Base-by-base conservation (phyloP, 495 filamentous ascomycete species). In the Apodospora peruviana region DNA sequence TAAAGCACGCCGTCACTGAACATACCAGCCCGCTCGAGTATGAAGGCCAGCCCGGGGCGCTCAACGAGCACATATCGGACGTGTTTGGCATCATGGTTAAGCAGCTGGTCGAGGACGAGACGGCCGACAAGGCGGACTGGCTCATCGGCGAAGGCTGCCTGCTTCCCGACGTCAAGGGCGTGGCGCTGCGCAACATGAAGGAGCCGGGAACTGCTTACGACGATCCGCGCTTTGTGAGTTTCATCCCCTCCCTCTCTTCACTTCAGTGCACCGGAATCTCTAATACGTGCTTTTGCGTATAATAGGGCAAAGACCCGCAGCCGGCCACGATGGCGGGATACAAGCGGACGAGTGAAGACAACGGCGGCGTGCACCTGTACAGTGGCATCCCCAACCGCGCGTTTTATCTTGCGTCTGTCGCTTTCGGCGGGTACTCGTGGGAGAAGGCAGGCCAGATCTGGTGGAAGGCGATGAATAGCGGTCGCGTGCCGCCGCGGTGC, bases 301-400 rank as follows among this genome's bases (percentile, higher is more conserved):
- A n/a, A 45, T 43, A 68, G 65, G 66, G 73, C 45, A 72, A 72
- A 51, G 73, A 77, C 53, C 68, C 62, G 11, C 69, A 77, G 50
- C 68, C 69, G 2, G 65, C 46, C 48, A 55, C 65, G 45, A 67
- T 71, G 64, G 65, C 59, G 36, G 54, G 69, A 21, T 72, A 63
- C 57, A 52, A 59, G 43, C 23, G 25, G 25, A 67, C 56, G 3
- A 14, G 22, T 17, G 57, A 72, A 0, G 74, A 78, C 56, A 65
- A 71, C 42, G 69, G 74, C 8, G 75, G 75, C 23, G 76, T 79
- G 10, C 76, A 79, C 56, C 53, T 72, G 29, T 75, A 70, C 59
- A 79, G 75, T 25, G 76, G 75, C 9, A 76, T 79, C 51, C 76
- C 74, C 11, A 78, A 79, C 61, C 62, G 65, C 39, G 76, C 75